Evolutionary conservation across 164 flowering plant genomes (phyloP), one percentile per base, ranked within the genome.

Genomic region (Berberis thunbergii): DNA sequence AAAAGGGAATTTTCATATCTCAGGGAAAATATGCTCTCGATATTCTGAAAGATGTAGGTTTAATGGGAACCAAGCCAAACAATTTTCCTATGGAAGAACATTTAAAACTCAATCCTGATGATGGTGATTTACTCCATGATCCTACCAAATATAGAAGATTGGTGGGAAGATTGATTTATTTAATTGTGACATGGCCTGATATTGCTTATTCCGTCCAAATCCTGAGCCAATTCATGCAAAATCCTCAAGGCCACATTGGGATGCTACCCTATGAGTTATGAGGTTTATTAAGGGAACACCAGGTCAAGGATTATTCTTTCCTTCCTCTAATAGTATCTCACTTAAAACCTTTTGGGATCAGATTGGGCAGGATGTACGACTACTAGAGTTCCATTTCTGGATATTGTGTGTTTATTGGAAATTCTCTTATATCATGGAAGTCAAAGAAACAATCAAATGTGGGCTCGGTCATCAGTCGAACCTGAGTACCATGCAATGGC

Each of bases 81-180:
- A 3, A 3, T 10, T 41, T 11, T 42, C 61, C 46, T 6, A 61
- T 45, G 53, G 63, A 61, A 6, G 13, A 61, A 45, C n/a, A 45
- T 61, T 11, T n/a, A 41, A 45, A 61, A 2, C 39, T 61, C 3
- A 48, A 12, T 3, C 7, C 7, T 13, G 42, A n/a, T 13, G 4
- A 61, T 3, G 63, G 63, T 26, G 52, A 13, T 2, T 53, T 11
- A 6, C 41, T 61, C 4, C 6, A 1, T 26, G 41, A 46, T 11
- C 63, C 63, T 2, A 45, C 64, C 10, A 61, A 61, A 40, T 61
- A 61, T 4, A 46, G n/a, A 48, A 46, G 64, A 61, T 61, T 61
- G 42, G 45, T 61, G 53, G 26, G 26, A 3, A 46, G 53, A 46
- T 38, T 61, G 12, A 49, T 61, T 46, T 61, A 61, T 26, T 54